Evolutionary conservation across 176 grass and related monocot genomes (phyloP), one percentile per base, ranked within the genome.

Genomic region (Pontederia crassipes): DNA sequence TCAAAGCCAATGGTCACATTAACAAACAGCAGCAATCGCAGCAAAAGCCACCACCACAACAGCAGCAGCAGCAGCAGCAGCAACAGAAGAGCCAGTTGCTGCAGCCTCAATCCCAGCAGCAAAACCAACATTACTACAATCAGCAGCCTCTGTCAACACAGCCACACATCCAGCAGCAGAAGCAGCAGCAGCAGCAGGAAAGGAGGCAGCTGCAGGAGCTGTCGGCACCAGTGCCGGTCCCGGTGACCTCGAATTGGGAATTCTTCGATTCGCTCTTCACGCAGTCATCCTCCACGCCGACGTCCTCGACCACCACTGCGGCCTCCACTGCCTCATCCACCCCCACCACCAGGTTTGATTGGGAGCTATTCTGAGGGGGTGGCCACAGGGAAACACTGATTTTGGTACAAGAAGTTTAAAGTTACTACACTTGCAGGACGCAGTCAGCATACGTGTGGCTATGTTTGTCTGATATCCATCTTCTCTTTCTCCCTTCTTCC

Each of bases 191-290:
- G 10, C 66, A 40, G 8, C 77, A 62, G 28, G 71, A 64, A 29
- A 64, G 49, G 49, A 47, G 17, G 10, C 58, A 77, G 46, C 4
- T 56, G 20, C 70, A 69, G 12, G 55, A 55, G 8, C 32, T 18
- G 57, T 66, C 29, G 45, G 56, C 46, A 61, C 66, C 8, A 17
- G 14, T 24, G 11, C 32, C 52, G 32, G 16, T 20, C n/a, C 48
- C 78, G 51, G 63, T 48, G 13, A 74, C 75, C 17, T 66, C 83
- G 54, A 72, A 77, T 58, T 91, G 87, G 84, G 92, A 97, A 70
- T 86, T 72, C 72, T 79, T 84, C 46, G 92, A 97, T 75, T 86
- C 90, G 49, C 84, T 97, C 27, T 95, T 87, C 13, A 80, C 80
- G 11, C 77, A 86, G 58, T 79, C 86, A 5, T 86, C 91, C 8